Evolutionary conservation across 1,139 yeast genomes (phyloP), one percentile per base, ranked within the genome.

Genomic region (Arxiozyma slooffiae): DNA sequence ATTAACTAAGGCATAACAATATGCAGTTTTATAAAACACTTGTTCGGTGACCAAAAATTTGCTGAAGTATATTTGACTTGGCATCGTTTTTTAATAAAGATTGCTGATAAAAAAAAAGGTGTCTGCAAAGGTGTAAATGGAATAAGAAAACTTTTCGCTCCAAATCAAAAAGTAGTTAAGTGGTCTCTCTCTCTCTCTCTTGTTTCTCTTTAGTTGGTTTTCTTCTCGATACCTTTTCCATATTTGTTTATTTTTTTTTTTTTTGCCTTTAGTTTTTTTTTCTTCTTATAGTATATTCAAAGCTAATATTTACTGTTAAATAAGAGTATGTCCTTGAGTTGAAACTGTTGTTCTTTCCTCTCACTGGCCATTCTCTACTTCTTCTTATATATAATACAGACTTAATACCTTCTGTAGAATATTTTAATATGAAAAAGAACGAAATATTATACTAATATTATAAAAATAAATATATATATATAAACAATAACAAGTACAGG

Each of bases 1-100:
- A 65, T 92, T 92, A 41, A 92, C 97, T 45, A 92, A 68, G 0
- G 95, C 97, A 70, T 73, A 92, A 1, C 92, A 76, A 64, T 75
- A 70, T 56, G 76, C 75, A 1, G 86, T 71, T 56, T 69, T 71
- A 46, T 53, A 64, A 43, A 67, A 64, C 0, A 67, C 69, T 49
- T 67, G 69, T 2, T 60, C 61, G 7, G 68, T 61, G 3, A 67
- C 70, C 3, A 61, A 49, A 50, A 64, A 64, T 49, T 58, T 63
- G 50, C 66, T 61, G 53, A 67, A 67, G 47, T 62, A 61, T 17
- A 65, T 49, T 17, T 61, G 54, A 7, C 42, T 46, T 2, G 58
- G 37, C 62, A 60, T 59, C 37, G 17, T 22, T 21, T 43, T n/a
- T 18, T 14, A 16, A 26, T 20, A 36, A 20, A 26, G 5, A 16